Evolutionary conservation across 331 rosid species (phyloP).

Genomic region (Pyrus hybrid): DNA sequence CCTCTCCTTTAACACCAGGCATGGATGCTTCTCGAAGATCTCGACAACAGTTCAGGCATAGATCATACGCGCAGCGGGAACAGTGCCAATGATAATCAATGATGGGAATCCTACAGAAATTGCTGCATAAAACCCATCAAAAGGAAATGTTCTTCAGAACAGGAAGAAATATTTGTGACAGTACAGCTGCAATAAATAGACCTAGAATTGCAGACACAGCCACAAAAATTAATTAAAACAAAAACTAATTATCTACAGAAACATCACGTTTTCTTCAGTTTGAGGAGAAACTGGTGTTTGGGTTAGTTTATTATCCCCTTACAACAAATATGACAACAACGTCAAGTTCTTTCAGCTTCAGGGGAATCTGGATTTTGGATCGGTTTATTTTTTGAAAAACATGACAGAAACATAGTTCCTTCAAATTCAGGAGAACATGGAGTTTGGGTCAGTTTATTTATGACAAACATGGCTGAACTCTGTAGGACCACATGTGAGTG

Average conservation of each 20-base stretch:
- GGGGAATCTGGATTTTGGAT: background rate
- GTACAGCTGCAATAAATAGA: constrained; percentile 8
- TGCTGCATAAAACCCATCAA: constrained; percentile 48
- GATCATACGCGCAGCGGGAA: constrained; percentile 71
- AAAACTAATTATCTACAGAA: background rate
- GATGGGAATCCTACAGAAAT: constrained; percentile 91
- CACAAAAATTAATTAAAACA: background rate
- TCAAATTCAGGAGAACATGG: background rate
- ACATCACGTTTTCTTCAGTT: background rate
- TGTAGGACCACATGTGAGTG: background rate
- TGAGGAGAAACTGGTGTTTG: background rate
- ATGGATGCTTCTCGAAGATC: constrained; percentile 70
- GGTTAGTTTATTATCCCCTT: background rate
- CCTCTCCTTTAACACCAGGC: constrained; percentile 14
- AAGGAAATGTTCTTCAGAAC: constrained; percentile 6
- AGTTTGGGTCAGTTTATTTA: background rate
- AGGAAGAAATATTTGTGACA: background rate
- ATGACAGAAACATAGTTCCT: background rate
- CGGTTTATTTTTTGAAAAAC: background rate
- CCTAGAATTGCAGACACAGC: background rate
- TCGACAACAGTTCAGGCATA: constrained; percentile 81
- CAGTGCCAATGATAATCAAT: constrained; percentile 95
- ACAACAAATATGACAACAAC: background rate
- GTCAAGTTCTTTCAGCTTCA: background rate
- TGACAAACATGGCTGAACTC: background rate